Evolutionary conservation across 1,284 basidiomycete genomes (phyloP).

Genomic region (Cerioporus squamosus): DNA sequence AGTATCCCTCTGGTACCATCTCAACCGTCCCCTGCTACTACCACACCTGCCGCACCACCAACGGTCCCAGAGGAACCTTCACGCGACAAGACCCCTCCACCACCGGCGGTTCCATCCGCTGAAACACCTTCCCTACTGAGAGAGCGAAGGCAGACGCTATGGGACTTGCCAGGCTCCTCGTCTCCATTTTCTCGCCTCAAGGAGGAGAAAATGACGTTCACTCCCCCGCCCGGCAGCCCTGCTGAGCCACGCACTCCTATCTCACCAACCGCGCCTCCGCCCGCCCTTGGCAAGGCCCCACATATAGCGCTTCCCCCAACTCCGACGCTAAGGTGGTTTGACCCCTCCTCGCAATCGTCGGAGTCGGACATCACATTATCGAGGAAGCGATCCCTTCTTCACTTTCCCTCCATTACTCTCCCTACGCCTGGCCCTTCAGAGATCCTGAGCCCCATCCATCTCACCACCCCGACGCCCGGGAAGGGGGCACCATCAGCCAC

Average conservation of each 20-base stretch:
- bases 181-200: slow-evolving; percentile 22
- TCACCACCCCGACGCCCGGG: slow-evolving; percentile 24
- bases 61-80: not conserved
- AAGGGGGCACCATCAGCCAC: slow-evolving; percentile 9
- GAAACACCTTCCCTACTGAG: slow-evolving; percentile 25
- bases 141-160: slow-evolving; percentile 32
- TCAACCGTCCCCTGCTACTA: not conserved
- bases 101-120: not conserved
- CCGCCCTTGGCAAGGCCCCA: slow-evolving; percentile 24
- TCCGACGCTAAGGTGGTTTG: slow-evolving; percentile 36
- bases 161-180: slow-evolving; percentile 31
- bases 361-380: slow-evolving; percentile 17
- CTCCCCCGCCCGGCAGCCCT: slow-evolving; percentile 11
- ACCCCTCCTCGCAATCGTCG: slow-evolving; percentile 25
- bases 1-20: not conserved
- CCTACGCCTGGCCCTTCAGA: slow-evolving; percentile 24
- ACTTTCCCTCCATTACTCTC: slow-evolving; percentile 33
- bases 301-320: slow-evolving; percentile 35
- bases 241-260: slow-evolving; percentile 17
- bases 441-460: slow-evolving; percentile 38
- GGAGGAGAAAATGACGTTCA: slow-evolving; percentile 21
- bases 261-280: slow-evolving; percentile 31
- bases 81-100: slow-evolving; percentile 5
- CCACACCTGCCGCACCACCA: not conserved
- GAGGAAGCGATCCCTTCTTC: slow-evolving; percentile 33